Conservation (phyloP, 2,329 filamentous ascomycete species). For the Nemania sp. region DNA sequence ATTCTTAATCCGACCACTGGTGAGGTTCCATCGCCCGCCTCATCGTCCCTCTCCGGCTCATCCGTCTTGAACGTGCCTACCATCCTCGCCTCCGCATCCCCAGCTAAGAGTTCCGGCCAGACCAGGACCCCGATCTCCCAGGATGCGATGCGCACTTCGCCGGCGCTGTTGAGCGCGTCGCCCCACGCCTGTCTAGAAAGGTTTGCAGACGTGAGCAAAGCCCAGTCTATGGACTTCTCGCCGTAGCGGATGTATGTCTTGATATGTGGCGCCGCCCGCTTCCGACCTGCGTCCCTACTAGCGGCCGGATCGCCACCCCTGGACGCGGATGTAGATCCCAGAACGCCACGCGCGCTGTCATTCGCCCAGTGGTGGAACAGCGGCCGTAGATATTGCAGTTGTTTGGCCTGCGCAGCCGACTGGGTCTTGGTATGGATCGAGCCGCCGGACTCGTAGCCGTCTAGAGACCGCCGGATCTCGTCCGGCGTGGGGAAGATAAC, state of each 20-base stretch:
- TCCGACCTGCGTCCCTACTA: conserved; percentile 58
- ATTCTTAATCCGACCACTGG: conserved; percentile 70
- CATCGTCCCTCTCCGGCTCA: conserved; percentile 43
- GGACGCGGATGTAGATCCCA: conserved; percentile 29
- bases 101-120: conserved; percentile 67
- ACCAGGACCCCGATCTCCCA: conserved; percentile 84
- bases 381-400: conserved; percentile 71
- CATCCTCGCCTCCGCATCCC: conserved; percentile 57
- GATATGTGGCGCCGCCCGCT: conserved; percentile 79
- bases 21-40: conserved; percentile 15
- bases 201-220: conserved; percentile 87
- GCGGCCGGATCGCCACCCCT: too few relatives aligned
- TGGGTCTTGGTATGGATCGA: conserved; percentile 84
- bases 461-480: conserved; percentile 75
- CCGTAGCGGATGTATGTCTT: conserved; percentile 81
- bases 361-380: conserved; percentile 77
- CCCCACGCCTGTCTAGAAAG: conserved; percentile 90
- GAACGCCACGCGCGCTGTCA: conserved; percentile 48
- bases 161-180: conserved; percentile 57
- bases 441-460: conserved; percentile 75
- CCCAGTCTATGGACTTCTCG: conserved; percentile 72
- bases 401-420: conserved; percentile 70
- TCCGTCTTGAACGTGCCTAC: conserved; percentile 69
- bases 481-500: conserved; percentile 80
- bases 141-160: conserved; percentile 72